These are phyloP conservation scores for Marsdenia floribunda DNA, from an alignment of 257 asterid genomes.

Conservation along the genomic window DNA sequence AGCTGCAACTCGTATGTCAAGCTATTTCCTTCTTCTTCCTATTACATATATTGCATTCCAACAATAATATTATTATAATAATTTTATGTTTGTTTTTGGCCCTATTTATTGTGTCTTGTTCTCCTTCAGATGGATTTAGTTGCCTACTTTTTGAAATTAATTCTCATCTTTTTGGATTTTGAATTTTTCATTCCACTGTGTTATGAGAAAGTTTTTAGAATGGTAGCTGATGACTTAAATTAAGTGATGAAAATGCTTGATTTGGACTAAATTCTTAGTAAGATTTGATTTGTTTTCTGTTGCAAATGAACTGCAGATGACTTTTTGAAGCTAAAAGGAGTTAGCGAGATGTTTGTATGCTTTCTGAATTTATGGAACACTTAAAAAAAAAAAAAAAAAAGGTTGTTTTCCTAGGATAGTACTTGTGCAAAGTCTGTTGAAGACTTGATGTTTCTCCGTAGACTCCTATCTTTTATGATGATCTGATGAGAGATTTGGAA, in stretches of 20 bases:
- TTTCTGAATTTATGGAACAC: too few relatives aligned
- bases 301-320: too few relatives aligned
- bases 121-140: neutral
- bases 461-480: neutral
- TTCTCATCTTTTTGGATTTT: neutral
- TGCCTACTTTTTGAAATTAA: neutral
- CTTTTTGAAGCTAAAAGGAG: too few relatives aligned
- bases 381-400: neutral
- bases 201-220: neutral
- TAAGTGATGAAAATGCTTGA: neutral
- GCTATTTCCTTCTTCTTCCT: conserved; percentile 1
- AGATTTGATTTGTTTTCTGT: neutral
- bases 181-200: neutral
- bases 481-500: neutral
- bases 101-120: neutral
- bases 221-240: neutral
- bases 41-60: neutral
- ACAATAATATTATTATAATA: too few relatives aligned
- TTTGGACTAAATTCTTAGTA: neutral
- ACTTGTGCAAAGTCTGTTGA: neutral
- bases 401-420: neutral
- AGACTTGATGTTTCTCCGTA: neutral
- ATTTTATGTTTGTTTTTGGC: neutral
- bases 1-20: conserved; percentile 73
- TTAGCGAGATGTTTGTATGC: too few relatives aligned